Conservation (phyloP, 192 early-diverging fungal genomes). For the Mortierella claussenii region DNA sequence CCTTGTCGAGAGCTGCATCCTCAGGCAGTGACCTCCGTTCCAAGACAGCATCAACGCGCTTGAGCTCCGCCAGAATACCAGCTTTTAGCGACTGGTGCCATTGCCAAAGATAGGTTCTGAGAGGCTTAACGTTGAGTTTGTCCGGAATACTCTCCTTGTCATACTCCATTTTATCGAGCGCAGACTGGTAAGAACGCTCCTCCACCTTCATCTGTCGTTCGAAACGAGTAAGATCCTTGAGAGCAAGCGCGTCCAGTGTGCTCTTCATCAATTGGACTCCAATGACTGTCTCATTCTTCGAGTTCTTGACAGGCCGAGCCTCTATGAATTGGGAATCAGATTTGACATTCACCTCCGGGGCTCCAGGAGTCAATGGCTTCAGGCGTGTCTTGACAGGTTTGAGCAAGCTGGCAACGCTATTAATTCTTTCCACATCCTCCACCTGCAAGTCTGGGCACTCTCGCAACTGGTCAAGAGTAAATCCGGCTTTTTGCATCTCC, state of each 20-base stretch:
- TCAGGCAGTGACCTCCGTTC: conserved; percentile 14
- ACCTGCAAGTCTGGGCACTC: conserved; percentile 30
- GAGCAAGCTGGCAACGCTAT: conserved; percentile 21
- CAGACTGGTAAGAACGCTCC: conserved; percentile 80
- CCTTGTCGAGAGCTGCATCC: conserved; percentile 54
- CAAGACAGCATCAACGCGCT: conserved; percentile 56
- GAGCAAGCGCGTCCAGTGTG: conserved; percentile 68
- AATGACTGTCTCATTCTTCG: conserved; percentile 58
- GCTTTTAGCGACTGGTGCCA: conserved; percentile 82
- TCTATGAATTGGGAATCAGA: conserved; percentile 11
- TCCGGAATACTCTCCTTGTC: conserved; percentile 63
- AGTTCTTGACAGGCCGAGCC: conserved; percentile 18
- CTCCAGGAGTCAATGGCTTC: conserved; percentile 7
- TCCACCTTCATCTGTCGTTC: conserved; percentile 86
- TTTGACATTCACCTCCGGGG: conserved; percentile 6
- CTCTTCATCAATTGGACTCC: conserved; percentile 83
- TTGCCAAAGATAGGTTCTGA: conserved; percentile 69
- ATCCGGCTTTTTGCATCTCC: conserved; percentile 57
- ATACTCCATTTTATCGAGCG: conserved; percentile 71
- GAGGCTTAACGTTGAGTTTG: conserved; percentile 62
- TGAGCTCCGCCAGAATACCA: conserved; percentile 77
- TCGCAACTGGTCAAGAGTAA: conserved; percentile 26
- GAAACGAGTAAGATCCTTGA: conserved; percentile 67
- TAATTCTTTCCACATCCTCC: conserved; percentile 37
- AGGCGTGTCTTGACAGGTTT: conserved; percentile 23